Percentiles rank a stretch among this genome's conserved stretches.
Conservation (phyloP, 2,329 filamentous ascomycete genomes). For the Elsinoe ampelina region DNA sequence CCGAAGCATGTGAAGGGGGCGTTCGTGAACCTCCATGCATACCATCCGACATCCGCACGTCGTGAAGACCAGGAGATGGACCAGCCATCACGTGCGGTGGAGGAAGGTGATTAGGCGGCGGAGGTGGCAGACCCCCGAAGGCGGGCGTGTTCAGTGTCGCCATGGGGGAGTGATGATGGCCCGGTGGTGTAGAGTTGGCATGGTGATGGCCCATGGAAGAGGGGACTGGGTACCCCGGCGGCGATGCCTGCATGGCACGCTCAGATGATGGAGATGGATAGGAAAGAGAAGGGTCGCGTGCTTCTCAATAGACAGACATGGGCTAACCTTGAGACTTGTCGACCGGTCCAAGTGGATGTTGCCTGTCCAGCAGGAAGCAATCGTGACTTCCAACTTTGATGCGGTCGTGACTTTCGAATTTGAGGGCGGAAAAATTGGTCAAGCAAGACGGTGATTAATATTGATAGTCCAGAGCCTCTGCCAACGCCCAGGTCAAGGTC, state of each 20-base stretch:
- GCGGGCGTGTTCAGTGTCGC: constrained; percentile 5
- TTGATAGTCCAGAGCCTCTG: background rate
- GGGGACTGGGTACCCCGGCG: constrained; percentile 8
- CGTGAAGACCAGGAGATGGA: background rate
- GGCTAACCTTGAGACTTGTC: background rate
- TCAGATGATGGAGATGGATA: background rate
- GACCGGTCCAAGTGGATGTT: background rate
- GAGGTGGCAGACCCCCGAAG: constrained; percentile 1
- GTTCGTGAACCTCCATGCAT: constrained; percentile 20
- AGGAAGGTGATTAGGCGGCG: background rate
- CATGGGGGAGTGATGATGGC: constrained; percentile 1
- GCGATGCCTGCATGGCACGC: constrained; percentile 10
- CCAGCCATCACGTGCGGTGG: background rate
- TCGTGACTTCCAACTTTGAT: background rate
- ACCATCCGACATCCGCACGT: constrained; percentile 10
- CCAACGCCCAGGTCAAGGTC: background rate
- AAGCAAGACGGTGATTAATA: background rate
- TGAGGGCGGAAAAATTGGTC: too few species aligned
- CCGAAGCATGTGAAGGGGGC: constrained; percentile 33
- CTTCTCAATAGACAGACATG: background rate
- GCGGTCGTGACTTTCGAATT: too few species aligned
- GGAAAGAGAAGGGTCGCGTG: background rate
- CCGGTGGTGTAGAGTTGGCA: background rate
- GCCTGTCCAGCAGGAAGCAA: background rate
- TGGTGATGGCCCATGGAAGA: background rate